A percentile compares a stretch with the other conserved stretches of the same genome.
These are phyloP conservation scores for Pittosporum tobira DNA, from an alignment of 129 eudicot genomes.

Conservation along the genomic window DNA sequence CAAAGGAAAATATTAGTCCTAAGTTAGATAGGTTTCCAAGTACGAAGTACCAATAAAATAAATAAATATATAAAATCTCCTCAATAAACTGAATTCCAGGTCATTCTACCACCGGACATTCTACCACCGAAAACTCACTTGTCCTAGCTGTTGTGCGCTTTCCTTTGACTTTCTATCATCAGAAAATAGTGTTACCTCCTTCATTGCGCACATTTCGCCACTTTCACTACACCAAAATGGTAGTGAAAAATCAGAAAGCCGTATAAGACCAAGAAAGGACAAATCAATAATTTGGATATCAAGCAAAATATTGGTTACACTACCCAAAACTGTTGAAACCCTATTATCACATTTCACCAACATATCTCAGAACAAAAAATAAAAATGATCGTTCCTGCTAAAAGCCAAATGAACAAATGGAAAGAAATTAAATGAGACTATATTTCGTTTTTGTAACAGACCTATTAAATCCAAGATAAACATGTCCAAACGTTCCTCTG, in stretches of 20 bases:
- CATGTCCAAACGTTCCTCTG: constrained; percentile 68
- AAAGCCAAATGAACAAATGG: background rate
- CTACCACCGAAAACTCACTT: constrained; percentile 33
- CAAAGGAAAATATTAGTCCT: background rate
- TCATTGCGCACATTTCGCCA: constrained; percentile 75
- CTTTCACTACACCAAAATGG: constrained; percentile 30
- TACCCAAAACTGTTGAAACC: background rate
- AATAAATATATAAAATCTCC: too few species aligned
- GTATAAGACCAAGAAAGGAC: background rate
- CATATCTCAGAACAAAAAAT: background rate
- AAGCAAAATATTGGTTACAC: background rate
- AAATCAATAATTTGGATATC: background rate
- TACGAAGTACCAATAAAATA: too few species aligned
- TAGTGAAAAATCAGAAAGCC: background rate
- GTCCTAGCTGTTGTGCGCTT: constrained; percentile 48
- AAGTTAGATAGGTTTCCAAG: constrained; percentile 1
- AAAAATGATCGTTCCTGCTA: too few species aligned
- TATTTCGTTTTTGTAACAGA: constrained; percentile 8
- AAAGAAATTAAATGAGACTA: background rate
- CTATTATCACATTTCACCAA: background rate
- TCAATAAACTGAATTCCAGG: background rate
- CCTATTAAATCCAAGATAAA: constrained; percentile 65
- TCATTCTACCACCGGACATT: background rate
- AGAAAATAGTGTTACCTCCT: constrained; percentile 50
- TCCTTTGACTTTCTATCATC: constrained; percentile 61